These are phyloP conservation scores for Triangularia verruculosa DNA, from an alignment of 2,329 filamentous ascomycete species.

Conservation along the genomic window DNA sequence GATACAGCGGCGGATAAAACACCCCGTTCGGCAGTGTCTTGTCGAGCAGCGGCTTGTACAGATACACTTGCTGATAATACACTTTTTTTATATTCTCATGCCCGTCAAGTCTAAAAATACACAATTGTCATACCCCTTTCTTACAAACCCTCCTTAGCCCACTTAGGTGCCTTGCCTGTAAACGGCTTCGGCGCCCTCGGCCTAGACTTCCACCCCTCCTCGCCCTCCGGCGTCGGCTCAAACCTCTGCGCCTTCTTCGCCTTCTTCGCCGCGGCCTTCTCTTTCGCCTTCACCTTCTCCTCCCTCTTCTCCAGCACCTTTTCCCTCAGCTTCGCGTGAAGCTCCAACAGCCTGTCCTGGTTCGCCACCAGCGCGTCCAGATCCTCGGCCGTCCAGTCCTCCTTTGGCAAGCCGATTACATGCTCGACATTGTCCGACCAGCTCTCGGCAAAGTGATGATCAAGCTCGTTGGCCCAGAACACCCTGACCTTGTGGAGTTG, in stretches of 20 bases:
- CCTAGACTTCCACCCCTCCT: not conserved
- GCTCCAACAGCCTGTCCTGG: conserved; percentile 3
- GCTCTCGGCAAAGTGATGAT: conserved; percentile 44
- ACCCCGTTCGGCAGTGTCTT: too few species aligned
- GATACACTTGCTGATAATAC: too few species aligned
- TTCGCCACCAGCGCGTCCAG: conserved; percentile 11
- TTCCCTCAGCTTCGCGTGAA: not conserved
- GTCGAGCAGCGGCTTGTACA: too few species aligned
- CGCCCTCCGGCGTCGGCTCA: not conserved
- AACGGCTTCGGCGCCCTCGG: not conserved
- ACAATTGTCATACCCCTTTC: not conserved
- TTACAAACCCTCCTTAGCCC: not conserved
- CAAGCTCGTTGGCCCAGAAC: conserved; percentile 50
- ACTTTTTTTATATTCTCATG: not conserved
- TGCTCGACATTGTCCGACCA: conserved; percentile 57
- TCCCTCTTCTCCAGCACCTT: not conserved
- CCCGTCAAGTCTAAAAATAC: not conserved
- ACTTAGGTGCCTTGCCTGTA: not conserved
- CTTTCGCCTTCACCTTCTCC: not conserved
- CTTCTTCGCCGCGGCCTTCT: conserved; percentile 1
- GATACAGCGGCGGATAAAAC: not conserved
- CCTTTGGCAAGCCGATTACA: conserved; percentile 37
- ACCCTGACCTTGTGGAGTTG: conserved; percentile 40
- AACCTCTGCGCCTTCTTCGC: not conserved
- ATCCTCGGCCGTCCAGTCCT: not conserved